Conservation (phyloP, 2,329 filamentous ascomycete genomes). For the Calonectria montana region DNA sequence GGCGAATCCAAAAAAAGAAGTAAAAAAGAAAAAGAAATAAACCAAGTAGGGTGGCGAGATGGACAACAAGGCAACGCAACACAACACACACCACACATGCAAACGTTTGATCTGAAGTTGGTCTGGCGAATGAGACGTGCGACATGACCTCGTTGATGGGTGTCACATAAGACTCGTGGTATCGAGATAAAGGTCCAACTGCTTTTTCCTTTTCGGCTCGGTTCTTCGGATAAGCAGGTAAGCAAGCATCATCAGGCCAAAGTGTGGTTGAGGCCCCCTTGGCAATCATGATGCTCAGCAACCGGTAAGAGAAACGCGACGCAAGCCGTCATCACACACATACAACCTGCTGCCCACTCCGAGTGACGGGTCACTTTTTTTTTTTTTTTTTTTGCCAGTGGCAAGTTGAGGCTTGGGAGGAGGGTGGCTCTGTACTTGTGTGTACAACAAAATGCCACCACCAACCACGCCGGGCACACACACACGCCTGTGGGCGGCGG, state of each 20-base stretch:
- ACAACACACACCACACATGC: too few species aligned
- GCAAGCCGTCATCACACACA: conserved; percentile 2
- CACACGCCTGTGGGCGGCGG: not conserved
- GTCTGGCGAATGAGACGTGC: not conserved
- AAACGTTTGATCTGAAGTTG: not conserved
- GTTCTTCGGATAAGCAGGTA: not conserved
- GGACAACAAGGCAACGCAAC: not conserved
- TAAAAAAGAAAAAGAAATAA: not conserved
- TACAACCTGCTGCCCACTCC: not conserved
- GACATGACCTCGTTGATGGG: conserved; percentile 1
- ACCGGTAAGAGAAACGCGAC: not conserved
- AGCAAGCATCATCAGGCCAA: not conserved
- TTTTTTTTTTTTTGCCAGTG: not conserved
- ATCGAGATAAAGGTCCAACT: conserved; percentile 6
- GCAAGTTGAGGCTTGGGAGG: not conserved
- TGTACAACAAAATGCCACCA: not conserved
- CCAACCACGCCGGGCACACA: not conserved
- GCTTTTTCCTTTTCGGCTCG: not conserved
- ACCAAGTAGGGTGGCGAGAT: not conserved
- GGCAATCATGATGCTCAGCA: conserved; percentile 8
- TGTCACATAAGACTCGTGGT: conserved; percentile 4
- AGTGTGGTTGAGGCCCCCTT: conserved; percentile 1
- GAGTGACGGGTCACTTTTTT: not conserved
- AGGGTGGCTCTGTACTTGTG: too few species aligned
- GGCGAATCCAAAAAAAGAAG: not conserved